A percentile compares a stretch with the other conserved stretches of the same genome.
phyloP scores from a whole-genome alignment of 352 stramenopile species.

The Salisapilia sapeloensis region DNA sequence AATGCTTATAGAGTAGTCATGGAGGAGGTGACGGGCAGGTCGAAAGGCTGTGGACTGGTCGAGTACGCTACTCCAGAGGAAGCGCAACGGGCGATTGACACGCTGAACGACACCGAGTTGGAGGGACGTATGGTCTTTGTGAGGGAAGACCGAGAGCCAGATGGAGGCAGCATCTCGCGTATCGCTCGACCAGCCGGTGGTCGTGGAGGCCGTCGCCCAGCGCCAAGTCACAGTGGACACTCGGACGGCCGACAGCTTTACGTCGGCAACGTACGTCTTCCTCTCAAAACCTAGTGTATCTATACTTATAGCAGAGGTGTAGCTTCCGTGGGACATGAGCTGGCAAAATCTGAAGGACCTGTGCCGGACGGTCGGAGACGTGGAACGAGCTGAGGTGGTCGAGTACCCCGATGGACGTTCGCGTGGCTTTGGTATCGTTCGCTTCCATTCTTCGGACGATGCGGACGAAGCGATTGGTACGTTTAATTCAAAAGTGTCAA shows the following conservation, averaged over 20 bases:
- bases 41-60: constrained; percentile 79
- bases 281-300: background rate
- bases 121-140: constrained; percentile 83
- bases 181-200: constrained; percentile 21
- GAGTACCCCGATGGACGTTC: constrained; percentile 38
- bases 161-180: constrained; percentile 51
- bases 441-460: constrained; percentile 27
- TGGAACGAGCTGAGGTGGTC: constrained; percentile 46
- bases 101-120: constrained; percentile 86
- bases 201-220: background rate
- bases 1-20: constrained; percentile 19
- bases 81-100: constrained; percentile 73
- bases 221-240: constrained; percentile 3
- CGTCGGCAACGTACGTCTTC: constrained; percentile 54
- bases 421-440: constrained; percentile 54
- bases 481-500: constrained; percentile 3
- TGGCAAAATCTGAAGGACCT: constrained; percentile 57
- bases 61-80: constrained; percentile 52
- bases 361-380: constrained; percentile 38
- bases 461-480: constrained; percentile 45
- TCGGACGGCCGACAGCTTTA: constrained; percentile 33
- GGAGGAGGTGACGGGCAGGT: constrained; percentile 69
- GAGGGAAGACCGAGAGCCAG: constrained; percentile 64
- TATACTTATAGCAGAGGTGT: background rate
- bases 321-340: constrained; percentile 51